Base-by-base conservation (phyloP, 176 grass and related monocot species). In the Lolium rigidum region DNA sequence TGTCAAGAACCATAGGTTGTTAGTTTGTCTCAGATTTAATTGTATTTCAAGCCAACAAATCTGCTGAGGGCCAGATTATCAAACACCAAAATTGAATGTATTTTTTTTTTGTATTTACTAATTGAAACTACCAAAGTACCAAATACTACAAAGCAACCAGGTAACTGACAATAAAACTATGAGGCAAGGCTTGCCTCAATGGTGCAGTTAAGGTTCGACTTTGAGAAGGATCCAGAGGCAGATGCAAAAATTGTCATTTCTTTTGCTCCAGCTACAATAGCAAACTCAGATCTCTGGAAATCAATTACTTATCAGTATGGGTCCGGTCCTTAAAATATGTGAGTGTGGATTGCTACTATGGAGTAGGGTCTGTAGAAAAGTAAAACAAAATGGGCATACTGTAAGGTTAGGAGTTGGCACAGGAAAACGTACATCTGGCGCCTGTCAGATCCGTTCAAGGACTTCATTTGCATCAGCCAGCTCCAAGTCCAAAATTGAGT, bases 361-460 rank as follows among this genome's bases (percentile, higher is more conserved):
- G 37, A 9, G 59, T 49, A 58, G 10, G 51, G 28, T 66, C 6
- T 52, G 24, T 70, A 10, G 67, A 71, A 31, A 63, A 70, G 60
- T 54, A 59, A 21, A 60, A 21, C 39, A 0, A 81, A 26, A 80
- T 48, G 62, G 46, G 48, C 90, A 57, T 91, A 98, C 97, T 84
- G 88, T 98, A 38, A 98, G 89, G 87, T 95, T 98, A 81, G 97
- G 97, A 89, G 94, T 95, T 84, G 94, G 78, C 58, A 98, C 97
- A 14, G 92, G 93, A 82, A 91, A 91, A 68, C 87, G 80, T 54
- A 89, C 88, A 64, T 82, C 71, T 55, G 89, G 77, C 9, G 84
- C 58, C 13, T 85, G 65, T 68, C 15, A 74, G 74, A 98, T 92
- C 35, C 90, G 88, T 83, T 82, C 35, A 61, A 98, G 84, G 37